phyloP scores from a whole-genome alignment of 768 basidiomycete genomes.

The Mrakia blollopis region DNA sequence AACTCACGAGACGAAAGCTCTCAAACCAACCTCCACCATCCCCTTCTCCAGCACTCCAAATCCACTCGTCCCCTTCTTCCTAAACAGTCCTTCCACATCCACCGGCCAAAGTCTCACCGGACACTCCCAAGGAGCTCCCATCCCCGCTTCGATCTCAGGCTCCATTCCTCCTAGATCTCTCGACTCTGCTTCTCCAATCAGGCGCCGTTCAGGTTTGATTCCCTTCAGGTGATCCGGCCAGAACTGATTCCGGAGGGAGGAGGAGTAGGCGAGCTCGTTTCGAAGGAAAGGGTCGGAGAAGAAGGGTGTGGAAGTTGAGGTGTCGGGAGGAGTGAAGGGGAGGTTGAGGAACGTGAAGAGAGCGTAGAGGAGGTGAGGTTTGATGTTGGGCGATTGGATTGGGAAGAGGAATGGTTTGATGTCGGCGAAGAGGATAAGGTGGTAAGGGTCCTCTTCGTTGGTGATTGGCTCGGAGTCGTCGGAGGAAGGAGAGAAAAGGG shows the following conservation, averaged over 20 bases:
- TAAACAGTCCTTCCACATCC: constrained; percentile 37
- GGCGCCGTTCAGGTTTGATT: constrained; percentile 30
- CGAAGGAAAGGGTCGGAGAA: constrained; percentile 43
- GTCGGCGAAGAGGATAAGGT: constrained; percentile 46
- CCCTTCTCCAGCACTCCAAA: constrained; percentile 36
- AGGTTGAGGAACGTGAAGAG: constrained; percentile 46
- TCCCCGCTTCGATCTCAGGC: constrained; percentile 34
- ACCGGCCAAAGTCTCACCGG: constrained; percentile 40
- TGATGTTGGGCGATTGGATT: constrained; percentile 38
- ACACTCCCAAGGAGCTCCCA: constrained; percentile 38
- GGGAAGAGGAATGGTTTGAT: constrained; percentile 44
- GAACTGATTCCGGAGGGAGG: neutral
- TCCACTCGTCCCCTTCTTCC: constrained; percentile 37
- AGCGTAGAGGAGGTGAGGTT: constrained; percentile 44
- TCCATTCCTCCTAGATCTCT: constrained; percentile 41
- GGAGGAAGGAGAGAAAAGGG: neutral
- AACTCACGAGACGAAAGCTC: constrained; percentile 8
- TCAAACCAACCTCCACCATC: constrained; percentile 28
- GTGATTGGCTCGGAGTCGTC: constrained; percentile 30
- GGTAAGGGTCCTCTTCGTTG: constrained; percentile 46
- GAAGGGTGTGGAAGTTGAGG: constrained; percentile 41
- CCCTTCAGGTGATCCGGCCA: constrained; percentile 20
- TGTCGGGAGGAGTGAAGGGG: constrained; percentile 43
- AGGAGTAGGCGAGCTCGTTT: neutral
- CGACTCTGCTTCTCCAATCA: constrained; percentile 36